A percentile compares a stretch with the other conserved stretches of the same genome.
Conservation (phyloP, 2,329 filamentous ascomycete species). For the Stemphylium beticola region DNA sequence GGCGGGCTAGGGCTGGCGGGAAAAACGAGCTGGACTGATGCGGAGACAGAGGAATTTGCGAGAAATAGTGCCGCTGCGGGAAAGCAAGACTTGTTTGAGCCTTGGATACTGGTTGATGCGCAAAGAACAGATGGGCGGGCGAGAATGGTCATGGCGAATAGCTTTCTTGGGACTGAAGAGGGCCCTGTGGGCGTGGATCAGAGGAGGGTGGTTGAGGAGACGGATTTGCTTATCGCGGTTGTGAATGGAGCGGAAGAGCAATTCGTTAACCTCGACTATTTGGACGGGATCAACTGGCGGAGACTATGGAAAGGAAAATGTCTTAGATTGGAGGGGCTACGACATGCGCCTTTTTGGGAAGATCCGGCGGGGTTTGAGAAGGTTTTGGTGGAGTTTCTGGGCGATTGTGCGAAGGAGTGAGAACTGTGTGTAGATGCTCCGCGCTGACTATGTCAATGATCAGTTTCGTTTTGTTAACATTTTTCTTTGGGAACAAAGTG, state of each 20-base stretch:
- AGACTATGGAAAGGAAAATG: conserved; percentile 37
- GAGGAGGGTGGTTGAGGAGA: conserved; percentile 24
- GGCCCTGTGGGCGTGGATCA: conserved; percentile 26
- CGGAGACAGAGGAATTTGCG: conserved; percentile 25
- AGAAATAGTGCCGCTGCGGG: conserved; percentile 18
- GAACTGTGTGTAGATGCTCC: too few species aligned
- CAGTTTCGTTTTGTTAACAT: too few species aligned
- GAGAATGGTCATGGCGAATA: conserved; percentile 32
- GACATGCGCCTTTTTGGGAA: conserved; percentile 45
- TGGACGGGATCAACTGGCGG: conserved; percentile 34
- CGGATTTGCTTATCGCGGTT: conserved; percentile 31
- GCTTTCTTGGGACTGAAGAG: conserved; percentile 20
- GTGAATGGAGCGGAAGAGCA: conserved; percentile 41
- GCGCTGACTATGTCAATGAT: too few species aligned
- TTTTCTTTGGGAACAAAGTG: too few species aligned
- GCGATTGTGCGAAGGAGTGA: conserved; percentile 11
- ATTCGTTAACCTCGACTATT: conserved; percentile 41
- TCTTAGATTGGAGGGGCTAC: conserved; percentile 29
- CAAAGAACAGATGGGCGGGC: conserved; percentile 34
- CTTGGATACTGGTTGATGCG: conserved; percentile 38
- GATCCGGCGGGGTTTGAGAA: conserved; percentile 22
- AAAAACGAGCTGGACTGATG: conserved; percentile 22
- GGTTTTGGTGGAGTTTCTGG: conserved; percentile 26
- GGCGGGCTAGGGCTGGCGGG: conserved; percentile 18
- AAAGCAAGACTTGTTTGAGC: conserved; percentile 20